Base-by-base conservation (phyloP, 441 rosid species). In the Gossypium schwendimanii region DNA sequence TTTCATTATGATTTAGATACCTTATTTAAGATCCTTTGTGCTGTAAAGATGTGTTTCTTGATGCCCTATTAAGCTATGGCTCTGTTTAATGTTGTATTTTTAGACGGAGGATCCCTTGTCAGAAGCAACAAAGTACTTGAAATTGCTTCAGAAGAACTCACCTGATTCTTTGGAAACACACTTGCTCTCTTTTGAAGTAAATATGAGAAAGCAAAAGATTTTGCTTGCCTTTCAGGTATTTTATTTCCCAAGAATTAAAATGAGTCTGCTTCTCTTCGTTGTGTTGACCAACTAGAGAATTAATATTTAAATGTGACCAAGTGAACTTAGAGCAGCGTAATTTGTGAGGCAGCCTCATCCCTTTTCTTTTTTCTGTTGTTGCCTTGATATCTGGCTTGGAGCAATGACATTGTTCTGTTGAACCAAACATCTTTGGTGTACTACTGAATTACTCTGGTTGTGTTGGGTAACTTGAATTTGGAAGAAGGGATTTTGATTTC, bases 91-190 rank as follows among this genome's bases (percentile, higher is more conserved):
- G 67, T 65, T 44, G 24, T 60, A 36, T 74, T 24, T 26, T 4
- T 76, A 96, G 99, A 92, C 89, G 67, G 99, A 94, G 81, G 92
- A 92, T 80, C 98, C 99, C 47, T 79, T 94, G 84, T 72, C 78
- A 36, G 99, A 96, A 85, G 99, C 98, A 67, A 85, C 96, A 11
- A 96, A 92, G 83, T 96, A 96, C 84, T 81, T 91, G 91, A 92
- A 89, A 77, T 81, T 94, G 82, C 99, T 96, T 80, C 98, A 89
- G 87, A 91, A 86, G 85, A 86, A 81, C 82, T 96, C 99, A 0
- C 87, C 97, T 24, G 64, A 87, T 77, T 87, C 98, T 66, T 77
- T 91, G 83, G 98, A 96, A 82, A 94, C 97, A 60, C 99, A 94
- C 88, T 77, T 92, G 60, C 97, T 96, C 78, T 91, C 99, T 3